phyloP scores from a whole-genome alignment of 441 rosid species.

The Gossypium lobatum region DNA sequence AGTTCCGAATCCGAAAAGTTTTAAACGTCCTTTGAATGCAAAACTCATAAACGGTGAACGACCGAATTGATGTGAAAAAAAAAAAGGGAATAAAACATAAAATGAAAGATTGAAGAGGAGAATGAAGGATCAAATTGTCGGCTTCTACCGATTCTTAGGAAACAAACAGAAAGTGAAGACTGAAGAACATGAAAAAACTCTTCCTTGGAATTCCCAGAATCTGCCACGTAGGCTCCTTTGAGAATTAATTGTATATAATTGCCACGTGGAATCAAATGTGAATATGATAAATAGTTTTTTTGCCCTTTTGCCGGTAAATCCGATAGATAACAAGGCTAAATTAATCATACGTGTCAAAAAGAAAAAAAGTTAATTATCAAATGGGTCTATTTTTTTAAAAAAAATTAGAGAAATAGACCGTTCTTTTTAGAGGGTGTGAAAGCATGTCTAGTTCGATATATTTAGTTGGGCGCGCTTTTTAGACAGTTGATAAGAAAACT shows the following conservation, averaged over 20 bases:
- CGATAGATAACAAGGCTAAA: neutral
- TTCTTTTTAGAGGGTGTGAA: no score
- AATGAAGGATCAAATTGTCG: neutral
- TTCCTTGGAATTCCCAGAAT: neutral
- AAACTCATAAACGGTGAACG: neutral
- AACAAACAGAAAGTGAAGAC: neutral
- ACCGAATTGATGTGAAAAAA: neutral
- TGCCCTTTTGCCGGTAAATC: no score
- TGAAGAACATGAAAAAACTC: neutral
- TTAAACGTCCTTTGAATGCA: neutral
- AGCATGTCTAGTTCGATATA: no score
- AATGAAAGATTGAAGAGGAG: neutral
- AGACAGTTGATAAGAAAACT: no score
- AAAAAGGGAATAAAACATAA: neutral
- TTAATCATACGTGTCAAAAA: neutral
- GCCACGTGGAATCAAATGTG: neutral
- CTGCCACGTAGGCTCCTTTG: neutral
- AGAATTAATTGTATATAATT: neutral
- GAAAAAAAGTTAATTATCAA: no score
- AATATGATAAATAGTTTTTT: no score
- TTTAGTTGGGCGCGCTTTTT: fast-evolving
- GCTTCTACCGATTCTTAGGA: slow-evolving; percentile 2
- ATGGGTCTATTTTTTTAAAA: no score
- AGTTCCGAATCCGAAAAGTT: neutral
- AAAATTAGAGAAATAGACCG: no score